Conservation (phyloP, 371 early-diverging fungal genomes). For the Actinomortierella wolfii region DNA sequence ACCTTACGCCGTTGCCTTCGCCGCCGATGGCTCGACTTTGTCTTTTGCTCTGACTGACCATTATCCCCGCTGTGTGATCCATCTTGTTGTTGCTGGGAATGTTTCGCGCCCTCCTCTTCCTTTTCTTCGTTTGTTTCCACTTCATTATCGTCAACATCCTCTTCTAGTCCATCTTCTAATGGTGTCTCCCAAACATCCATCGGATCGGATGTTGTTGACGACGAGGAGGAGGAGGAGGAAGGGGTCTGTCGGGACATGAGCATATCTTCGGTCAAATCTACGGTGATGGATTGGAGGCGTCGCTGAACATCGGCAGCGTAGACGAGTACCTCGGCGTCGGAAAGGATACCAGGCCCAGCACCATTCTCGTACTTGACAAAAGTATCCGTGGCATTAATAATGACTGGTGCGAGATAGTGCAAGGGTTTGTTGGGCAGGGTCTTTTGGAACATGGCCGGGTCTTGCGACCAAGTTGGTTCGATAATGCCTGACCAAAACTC, state of each 20-base stretch:
- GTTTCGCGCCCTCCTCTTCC: too few species aligned
- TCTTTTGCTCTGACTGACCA: too few species aligned
- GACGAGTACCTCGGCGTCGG: conserved; percentile 13
- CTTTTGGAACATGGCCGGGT: conserved; percentile 19
- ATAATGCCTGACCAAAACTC: conserved; percentile 24
- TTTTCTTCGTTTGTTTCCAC: neutral
- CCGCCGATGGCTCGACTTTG: neutral
- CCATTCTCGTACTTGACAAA: neutral
- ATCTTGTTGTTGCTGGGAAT: too few species aligned
- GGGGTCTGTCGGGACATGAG: too few species aligned
- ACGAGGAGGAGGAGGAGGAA: too few species aligned
- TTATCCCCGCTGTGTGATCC: too few species aligned
- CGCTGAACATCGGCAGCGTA: conserved; percentile 20
- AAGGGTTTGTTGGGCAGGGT: conserved; percentile 18
- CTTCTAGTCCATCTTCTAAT: neutral
- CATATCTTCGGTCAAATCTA: conserved; percentile 8
- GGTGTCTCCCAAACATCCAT: neutral
- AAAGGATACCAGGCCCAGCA: neutral
- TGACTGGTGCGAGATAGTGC: conserved; percentile 29
- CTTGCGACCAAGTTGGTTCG: conserved; percentile 36
- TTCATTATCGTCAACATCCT: neutral
- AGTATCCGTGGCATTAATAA: conserved; percentile 33
- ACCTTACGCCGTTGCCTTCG: neutral
- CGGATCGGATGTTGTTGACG: neutral
- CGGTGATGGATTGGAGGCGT: conserved; percentile 20